Evolutionary conservation across 2,329 filamentous ascomycete species (phyloP).

Genomic region (Stagonosporopsis chrysanthemi): DNA sequence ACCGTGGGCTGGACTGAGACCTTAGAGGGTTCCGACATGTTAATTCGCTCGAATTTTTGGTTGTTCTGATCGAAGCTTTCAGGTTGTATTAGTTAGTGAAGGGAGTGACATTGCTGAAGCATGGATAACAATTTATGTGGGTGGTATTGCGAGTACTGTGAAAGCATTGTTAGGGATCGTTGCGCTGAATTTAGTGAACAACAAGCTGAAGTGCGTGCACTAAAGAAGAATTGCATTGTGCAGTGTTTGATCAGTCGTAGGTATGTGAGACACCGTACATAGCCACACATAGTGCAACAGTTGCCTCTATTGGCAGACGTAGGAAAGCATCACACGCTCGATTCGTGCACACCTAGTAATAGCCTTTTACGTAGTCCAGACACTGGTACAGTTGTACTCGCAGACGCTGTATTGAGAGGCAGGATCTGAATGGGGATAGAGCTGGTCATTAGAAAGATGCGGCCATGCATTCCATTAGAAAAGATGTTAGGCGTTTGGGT

Average conservation of each 20-base stretch:
- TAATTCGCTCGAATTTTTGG: background rate
- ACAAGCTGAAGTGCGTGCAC: background rate
- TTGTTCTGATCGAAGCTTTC: background rate
- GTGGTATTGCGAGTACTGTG: background rate
- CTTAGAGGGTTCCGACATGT: background rate
- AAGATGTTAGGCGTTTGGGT: background rate
- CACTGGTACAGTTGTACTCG: too few species aligned
- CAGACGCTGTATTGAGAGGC: too few species aligned
- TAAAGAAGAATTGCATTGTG: background rate
- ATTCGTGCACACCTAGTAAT: background rate
- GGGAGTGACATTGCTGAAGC: background rate
- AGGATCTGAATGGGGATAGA: too few species aligned
- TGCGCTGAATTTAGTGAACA: background rate
- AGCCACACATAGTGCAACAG: background rate
- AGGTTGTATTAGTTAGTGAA: background rate
- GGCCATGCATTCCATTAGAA: background rate
- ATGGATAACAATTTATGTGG: background rate
- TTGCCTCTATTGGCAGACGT: background rate
- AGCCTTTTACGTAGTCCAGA: too few species aligned
- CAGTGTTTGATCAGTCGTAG: background rate
- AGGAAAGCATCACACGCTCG: background rate
- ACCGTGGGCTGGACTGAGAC: conserved; percentile 11
- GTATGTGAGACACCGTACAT: background rate
- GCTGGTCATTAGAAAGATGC: too few species aligned
- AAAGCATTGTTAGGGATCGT: background rate